Percentiles rank a stretch among this genome's conserved stretches.
Conservation (phyloP, 352 stramenopile genomes). For the Phytophthora sojae region DNA sequence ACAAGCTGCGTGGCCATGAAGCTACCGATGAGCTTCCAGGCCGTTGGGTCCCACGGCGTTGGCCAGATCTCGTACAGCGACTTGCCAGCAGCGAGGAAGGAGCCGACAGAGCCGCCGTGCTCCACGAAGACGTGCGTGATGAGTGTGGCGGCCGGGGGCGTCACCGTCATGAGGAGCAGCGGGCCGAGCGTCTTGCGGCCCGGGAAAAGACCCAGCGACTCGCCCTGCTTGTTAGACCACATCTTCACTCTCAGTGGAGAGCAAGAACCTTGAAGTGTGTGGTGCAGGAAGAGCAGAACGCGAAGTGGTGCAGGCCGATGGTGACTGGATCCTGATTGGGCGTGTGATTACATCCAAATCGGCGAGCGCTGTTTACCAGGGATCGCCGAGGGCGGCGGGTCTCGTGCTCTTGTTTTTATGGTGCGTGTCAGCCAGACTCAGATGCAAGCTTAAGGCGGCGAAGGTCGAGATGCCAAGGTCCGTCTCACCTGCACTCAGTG, state of each 20-base stretch:
- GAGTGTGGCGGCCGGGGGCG: slow-evolving; percentile 86
- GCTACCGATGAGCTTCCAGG: slow-evolving; percentile 90
- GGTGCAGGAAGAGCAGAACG: slow-evolving; percentile 8
- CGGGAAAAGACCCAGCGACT: slow-evolving; percentile 77
- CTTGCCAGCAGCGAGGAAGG: slow-evolving; percentile 48
- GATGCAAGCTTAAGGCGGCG: too few species aligned
- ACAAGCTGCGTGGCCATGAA: slow-evolving; percentile 92
- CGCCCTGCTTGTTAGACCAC: slow-evolving; percentile 78
- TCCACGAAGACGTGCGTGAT: slow-evolving; percentile 81
- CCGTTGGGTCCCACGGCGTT: slow-evolving; percentile 79
- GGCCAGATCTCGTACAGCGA: slow-evolving; percentile 84
- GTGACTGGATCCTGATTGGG: slow-evolving; percentile 6
- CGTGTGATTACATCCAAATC: slow-evolving; percentile 32
- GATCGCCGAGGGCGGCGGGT: background rate
- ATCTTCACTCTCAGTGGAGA: slow-evolving; percentile 30
- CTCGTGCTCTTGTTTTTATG: slow-evolving; percentile 3
- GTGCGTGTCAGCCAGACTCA: too few species aligned
- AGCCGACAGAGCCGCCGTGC: slow-evolving; percentile 55
- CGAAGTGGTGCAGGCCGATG: slow-evolving; percentile 23
- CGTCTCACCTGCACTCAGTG: background rate
- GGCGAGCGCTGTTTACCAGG: slow-evolving; percentile 30
- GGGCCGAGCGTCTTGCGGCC: slow-evolving; percentile 86
- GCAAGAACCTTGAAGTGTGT: slow-evolving; percentile 27
- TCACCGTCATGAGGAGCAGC: slow-evolving; percentile 89
- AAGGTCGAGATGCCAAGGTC: background rate